Evolutionary conservation across 2,329 filamentous ascomycete genomes (phyloP), one percentile per base, ranked within the genome.

Genomic region (Sclerotinia glacialis): DNA sequence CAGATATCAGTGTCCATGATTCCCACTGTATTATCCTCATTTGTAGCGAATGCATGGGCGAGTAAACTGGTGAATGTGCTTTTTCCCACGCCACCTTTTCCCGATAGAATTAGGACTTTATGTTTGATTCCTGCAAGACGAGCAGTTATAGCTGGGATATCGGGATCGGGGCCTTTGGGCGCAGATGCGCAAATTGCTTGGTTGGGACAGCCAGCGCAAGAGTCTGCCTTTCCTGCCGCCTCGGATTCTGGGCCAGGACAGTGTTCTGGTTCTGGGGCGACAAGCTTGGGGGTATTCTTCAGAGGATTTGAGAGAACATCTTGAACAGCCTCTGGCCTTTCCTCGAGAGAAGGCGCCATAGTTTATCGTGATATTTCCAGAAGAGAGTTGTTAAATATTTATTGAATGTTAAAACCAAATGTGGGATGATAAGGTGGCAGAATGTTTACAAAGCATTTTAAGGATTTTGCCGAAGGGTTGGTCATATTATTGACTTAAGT

Each of bases 1-100:
- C 93, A 97, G 69, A 99, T 97, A 78, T 99, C 95, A 8, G 95
- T 96, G 79, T 99, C 95, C 92, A 98, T 97, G 73, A 99, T 89
- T 26, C 94, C 95, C 37, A 99, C 91, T 1, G 87, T 92, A 66
- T 82, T 89, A 55, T 89, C 86, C 0, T 89, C 87, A 77, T 96
- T 92, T 18, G 86, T 86, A 1, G 95, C 92, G 74, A 99, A 96
- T 1, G 91, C 93, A 76, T 97, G 92, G 2, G 91, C 90, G 23
- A 98, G 86, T 73, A 98, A 86, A 2, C 88, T 90, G 3, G 91
- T 94, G 76, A 98, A 96, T 0, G 95, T 98, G 72, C 90, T 95
- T 80, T 99, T 99, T 9, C 95, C 95, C 0, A 99, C 95, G 56
- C 95, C 95, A 69, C 95, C 95, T 82, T 98, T 99, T 69, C 95